These are phyloP conservation scores for Saccharomyces hybrid DNA, from an alignment of 1,139 yeast genomes.

Conservation along the genomic window DNA sequence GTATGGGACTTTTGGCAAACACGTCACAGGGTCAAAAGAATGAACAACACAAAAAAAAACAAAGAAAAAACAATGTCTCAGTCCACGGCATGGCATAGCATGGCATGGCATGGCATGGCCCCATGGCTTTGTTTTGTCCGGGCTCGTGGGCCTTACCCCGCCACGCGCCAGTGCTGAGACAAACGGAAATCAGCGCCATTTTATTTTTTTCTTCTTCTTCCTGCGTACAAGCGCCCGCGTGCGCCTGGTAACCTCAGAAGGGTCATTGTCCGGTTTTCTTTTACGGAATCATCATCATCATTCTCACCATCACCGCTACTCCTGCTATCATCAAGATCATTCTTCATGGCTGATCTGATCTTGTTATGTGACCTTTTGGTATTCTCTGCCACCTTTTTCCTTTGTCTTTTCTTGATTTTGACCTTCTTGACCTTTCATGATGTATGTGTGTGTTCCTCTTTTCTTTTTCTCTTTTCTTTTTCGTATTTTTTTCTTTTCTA, in stretches of 20 bases:
- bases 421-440: not conserved
- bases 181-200: not conserved
- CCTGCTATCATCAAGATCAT: not conserved
- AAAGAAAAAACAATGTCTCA: not conserved
- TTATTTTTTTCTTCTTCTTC: not conserved
- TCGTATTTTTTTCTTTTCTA: not conserved
- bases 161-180: not conserved
- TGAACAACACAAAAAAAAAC: not conserved
- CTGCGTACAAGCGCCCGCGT: not conserved
- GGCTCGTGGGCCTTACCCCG: not conserved
- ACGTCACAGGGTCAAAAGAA: constrained; percentile 1
- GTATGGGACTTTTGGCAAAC: not conserved
- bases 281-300: not conserved
- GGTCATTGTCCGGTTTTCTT: not conserved
- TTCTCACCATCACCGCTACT: not conserved
- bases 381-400: not conserved
- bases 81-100: constrained; percentile 1
- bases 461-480: constrained; percentile 1
- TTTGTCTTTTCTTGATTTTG: not conserved
- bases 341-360: not conserved
- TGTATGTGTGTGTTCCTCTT: constrained; percentile 1
- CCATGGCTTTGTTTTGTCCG: not conserved
- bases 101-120: not conserved
- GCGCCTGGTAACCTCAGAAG: not conserved
- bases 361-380: not conserved